Conservation (phyloP, 2,329 filamentous ascomycete species). For the Monilinia aucupariae region DNA sequence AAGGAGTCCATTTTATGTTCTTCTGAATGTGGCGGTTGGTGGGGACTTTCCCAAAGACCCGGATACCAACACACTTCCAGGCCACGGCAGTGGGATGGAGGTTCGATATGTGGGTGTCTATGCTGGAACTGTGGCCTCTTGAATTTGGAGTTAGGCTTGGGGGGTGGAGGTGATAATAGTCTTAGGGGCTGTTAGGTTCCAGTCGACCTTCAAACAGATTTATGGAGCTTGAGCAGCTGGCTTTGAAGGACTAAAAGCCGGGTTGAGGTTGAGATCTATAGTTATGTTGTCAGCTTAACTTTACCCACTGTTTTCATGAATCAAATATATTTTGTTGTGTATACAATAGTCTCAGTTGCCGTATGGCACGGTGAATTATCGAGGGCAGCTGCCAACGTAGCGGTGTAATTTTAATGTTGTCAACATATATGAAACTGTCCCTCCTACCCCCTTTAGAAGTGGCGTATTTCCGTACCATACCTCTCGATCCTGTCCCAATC, state of each 20-base stretch:
- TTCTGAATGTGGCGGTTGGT: constrained; percentile 27
- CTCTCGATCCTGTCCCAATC: too few relatives aligned
- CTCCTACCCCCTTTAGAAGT: too few relatives aligned
- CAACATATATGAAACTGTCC: neutral
- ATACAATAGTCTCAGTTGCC: neutral
- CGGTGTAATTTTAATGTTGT: neutral
- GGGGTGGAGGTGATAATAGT: too few relatives aligned
- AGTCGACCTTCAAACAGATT: neutral
- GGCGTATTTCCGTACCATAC: too few relatives aligned
- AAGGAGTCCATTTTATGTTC: constrained; percentile 20
- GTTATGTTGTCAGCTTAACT: neutral
- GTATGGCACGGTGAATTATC: neutral
- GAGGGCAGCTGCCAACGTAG: neutral
- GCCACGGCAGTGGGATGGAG: constrained; percentile 25
- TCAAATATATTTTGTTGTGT: neutral
- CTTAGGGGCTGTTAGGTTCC: neutral
- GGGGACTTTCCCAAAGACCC: constrained; percentile 21
- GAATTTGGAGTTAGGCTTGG: neutral
- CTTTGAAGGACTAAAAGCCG: neutral
- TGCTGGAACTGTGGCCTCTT: neutral
- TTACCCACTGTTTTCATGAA: neutral
- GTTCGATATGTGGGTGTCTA: constrained; percentile 26
- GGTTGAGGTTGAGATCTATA: neutral
- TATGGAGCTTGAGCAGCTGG: neutral
- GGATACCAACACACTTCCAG: constrained; percentile 19